Conservation (phyloP, 1,284 basidiomycete species). For the Leccinum ponderosum region DNA sequence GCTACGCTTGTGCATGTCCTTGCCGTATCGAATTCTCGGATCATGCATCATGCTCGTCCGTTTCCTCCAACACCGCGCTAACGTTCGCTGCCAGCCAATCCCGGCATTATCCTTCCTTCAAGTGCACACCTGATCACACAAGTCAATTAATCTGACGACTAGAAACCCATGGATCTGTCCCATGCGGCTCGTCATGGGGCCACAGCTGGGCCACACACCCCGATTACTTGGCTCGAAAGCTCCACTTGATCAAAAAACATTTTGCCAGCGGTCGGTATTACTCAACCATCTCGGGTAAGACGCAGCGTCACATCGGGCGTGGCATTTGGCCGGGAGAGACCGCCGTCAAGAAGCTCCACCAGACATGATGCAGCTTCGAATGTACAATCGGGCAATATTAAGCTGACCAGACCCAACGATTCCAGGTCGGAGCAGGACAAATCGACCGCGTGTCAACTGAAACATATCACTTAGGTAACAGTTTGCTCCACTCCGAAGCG, state of each 20-base stretch:
- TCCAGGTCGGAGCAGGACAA: not conserved
- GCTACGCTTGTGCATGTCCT: constrained; percentile 4
- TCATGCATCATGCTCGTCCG: constrained; percentile 25
- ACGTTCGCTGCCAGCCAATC: not conserved
- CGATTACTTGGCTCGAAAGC: constrained; percentile 1
- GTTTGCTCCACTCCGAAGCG: constrained; percentile 19
- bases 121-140: not conserved
- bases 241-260: constrained; percentile 12
- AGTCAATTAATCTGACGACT: not conserved
- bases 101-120: not conserved
- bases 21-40: constrained; percentile 20
- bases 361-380: not conserved
- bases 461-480: constrained; percentile 11
- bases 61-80: constrained; percentile 10
- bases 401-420: not conserved
- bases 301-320: not conserved
- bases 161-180: not conserved
- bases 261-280: not conserved
- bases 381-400: not conserved
- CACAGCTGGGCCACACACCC: not conserved
- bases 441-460: constrained; percentile 13
- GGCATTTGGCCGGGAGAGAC: not conserved
- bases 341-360: not conserved
- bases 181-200: not conserved
- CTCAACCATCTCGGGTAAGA: not conserved